Evolutionary conservation across 352 stramenopile genomes (phyloP).

Genomic region (Thraustotheca clavata): DNA sequence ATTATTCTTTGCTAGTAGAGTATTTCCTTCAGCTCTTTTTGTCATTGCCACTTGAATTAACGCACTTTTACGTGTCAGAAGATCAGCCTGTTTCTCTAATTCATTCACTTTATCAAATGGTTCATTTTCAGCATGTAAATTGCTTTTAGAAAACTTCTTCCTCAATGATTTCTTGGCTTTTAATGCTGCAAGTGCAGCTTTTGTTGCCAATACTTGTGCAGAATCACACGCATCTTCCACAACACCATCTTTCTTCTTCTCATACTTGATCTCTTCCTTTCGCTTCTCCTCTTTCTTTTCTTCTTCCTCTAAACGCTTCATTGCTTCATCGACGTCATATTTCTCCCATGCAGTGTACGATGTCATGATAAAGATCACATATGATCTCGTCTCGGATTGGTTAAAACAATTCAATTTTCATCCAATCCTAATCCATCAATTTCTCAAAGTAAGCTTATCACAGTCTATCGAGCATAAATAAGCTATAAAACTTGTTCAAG

Average conservation of each 20-base stretch:
- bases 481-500: no score
- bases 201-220: conserved; percentile 8
- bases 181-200: conserved; percentile 8
- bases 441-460: no score
- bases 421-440: no score
- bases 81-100: not conserved
- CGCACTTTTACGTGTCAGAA: conserved; percentile 7
- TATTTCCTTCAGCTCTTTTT: not conserved
- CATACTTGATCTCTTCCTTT: not conserved
- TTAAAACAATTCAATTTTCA: no score
- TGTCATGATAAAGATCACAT: not conserved
- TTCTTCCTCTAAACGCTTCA: conserved; percentile 17
- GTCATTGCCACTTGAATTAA: conserved; percentile 15
- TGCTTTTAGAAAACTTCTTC: not conserved
- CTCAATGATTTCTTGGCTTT: conserved; percentile 8
- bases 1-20: not conserved
- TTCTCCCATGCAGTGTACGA: conserved; percentile 20
- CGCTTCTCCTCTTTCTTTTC: conserved; percentile 12
- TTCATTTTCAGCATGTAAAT: not conserved
- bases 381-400: not conserved
- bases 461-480: no score
- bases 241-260: conserved; percentile 18
- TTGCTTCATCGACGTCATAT: conserved; percentile 13
- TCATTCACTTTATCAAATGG: not conserved
- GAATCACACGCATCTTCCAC: conserved; percentile 16